Evolutionary conservation across 2,329 filamentous ascomycete genomes (phyloP), one percentile per base, ranked within the genome.

Genomic region (Graphilbum sp.): DNA sequence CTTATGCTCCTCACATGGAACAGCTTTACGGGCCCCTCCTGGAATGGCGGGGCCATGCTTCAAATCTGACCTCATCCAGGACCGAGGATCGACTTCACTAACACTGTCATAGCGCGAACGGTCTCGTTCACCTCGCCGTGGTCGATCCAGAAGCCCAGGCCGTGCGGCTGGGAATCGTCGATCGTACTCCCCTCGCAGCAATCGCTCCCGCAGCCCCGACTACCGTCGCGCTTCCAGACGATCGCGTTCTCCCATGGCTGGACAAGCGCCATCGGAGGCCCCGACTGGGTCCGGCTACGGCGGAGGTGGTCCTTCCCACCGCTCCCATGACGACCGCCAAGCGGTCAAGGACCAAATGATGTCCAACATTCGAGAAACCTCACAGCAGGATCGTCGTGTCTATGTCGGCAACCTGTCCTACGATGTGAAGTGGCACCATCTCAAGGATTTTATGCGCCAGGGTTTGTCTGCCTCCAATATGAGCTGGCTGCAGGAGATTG

Each of bases 391-490:
- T 70, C 88, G 90, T 56, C 87, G 90, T 49, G 90, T 98, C 74
- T 98, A 98, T 60, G 90, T 98, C 58, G 90, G 90, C 62, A 98
- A 98, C 59, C 72, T 98, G 51, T 90, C 87, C 36, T 98, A 98
- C 68, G 90, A 98, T 69, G 90, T 98, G 60, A 98, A 98, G 69
- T 98, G 90, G 90, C 88, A 96, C 68, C 90, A 96, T 56, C 75
- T 98, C 46, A 98, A 98, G 69, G 90, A 98, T 67, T 96, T 96
- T 59, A 98, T 98, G 90, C 82, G 90, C 74, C 85, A 94, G 76
- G 88, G 90, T 96, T 69, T 68, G 80, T 62, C 35, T 16, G 15
- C 24, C n/a, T 31, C 23, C n/a, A n/a, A 25, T 25, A 25, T 25
- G 23, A 25, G n/a, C n/a, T n/a, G n/a, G n/a, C n/a, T n/a, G n/a